Conservation (phyloP, 371 early-diverging fungal genomes). For the Apophysomyces elegans region DNA sequence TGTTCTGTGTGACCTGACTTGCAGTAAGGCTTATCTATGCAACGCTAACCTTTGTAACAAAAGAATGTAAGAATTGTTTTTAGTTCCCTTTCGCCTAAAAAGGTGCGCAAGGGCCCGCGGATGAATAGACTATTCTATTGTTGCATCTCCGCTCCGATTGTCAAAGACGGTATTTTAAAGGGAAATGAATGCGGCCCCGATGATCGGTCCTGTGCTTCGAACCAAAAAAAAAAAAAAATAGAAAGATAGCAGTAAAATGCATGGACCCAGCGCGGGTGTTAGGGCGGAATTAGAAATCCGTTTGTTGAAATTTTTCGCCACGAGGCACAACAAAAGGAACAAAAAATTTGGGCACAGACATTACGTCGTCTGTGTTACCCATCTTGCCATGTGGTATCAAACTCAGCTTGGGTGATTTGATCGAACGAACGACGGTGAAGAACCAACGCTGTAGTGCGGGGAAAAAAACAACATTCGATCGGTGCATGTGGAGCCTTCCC, state of each 20-base stretch:
- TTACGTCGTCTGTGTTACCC: conserved; percentile 8
- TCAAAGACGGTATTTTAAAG: conserved; percentile 5
- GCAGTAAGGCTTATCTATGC: neutral
- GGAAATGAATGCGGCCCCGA: conserved; percentile 2
- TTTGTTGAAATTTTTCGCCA: conserved; percentile 2
- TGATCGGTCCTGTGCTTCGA: conserved; percentile 9
- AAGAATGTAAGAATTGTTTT: too few species aligned
- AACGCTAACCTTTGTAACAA: neutral
- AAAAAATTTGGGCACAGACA: conserved; percentile 10
- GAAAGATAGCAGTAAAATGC: neutral
- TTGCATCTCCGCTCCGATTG: conserved; percentile 7
- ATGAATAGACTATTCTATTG: neutral
- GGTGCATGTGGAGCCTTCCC: conserved; percentile 7
- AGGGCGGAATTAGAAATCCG: neutral
- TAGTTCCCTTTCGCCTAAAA: neutral
- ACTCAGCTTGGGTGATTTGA: conserved; percentile 7
- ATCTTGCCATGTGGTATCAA: conserved; percentile 7
- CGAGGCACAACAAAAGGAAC: neutral
- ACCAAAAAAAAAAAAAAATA: neutral
- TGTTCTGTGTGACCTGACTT: neutral
- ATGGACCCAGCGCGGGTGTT: conserved; percentile 11
- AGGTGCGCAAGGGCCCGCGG: conserved; percentile 5
- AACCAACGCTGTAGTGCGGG: conserved; percentile 8
- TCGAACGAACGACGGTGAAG: conserved; percentile 4
- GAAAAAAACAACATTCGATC: conserved; percentile 9